phyloP scores from a whole-genome alignment of 2,329 filamentous ascomycete species.

The Alternaria longipes region DNA sequence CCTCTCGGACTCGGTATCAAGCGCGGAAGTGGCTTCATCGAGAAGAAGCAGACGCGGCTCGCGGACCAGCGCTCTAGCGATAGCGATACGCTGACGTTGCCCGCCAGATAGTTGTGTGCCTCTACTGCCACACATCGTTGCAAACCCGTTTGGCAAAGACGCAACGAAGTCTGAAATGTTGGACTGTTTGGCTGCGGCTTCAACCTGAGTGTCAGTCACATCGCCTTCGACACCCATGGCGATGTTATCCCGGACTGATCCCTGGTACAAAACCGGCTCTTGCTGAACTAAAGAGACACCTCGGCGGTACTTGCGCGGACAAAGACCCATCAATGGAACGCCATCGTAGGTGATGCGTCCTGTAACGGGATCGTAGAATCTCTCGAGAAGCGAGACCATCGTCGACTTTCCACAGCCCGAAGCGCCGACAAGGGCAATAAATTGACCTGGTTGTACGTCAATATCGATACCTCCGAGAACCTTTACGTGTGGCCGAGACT shows the following conservation, averaged over 20 bases:
- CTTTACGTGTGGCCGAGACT: constrained; percentile 76
- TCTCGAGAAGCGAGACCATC: constrained; percentile 87
- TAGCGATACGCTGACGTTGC: constrained; percentile 94
- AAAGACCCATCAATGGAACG: constrained; percentile 75
- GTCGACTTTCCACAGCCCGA: constrained; percentile 95
- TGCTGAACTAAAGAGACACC: constrained; percentile 90
- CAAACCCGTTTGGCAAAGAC: constrained; percentile 64
- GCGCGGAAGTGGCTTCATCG: constrained; percentile 49
- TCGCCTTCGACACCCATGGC: constrained; percentile 70
- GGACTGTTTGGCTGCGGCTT: constrained; percentile 77
- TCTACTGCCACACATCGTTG: constrained; percentile 43
- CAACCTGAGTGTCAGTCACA: constrained; percentile 76
- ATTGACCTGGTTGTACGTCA: constrained; percentile 72
- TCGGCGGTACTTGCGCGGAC: constrained; percentile 84
- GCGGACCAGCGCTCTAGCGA: constrained; percentile 89
- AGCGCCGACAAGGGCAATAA: constrained; percentile 87
- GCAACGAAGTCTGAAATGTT: constrained; percentile 47
- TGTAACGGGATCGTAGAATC: constrained; percentile 88
- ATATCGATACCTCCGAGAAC: constrained; percentile 86
- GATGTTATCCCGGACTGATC: constrained; percentile 90
- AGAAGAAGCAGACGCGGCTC: constrained; percentile 79
- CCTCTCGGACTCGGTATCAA: constrained; percentile 64
- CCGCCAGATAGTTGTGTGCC: constrained; percentile 68
- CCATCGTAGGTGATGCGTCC: constrained; percentile 84
- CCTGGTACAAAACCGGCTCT: constrained; percentile 94